phyloP scores from a whole-genome alignment of 768 basidiomycete species.

The Suillus ampliporus region DNA sequence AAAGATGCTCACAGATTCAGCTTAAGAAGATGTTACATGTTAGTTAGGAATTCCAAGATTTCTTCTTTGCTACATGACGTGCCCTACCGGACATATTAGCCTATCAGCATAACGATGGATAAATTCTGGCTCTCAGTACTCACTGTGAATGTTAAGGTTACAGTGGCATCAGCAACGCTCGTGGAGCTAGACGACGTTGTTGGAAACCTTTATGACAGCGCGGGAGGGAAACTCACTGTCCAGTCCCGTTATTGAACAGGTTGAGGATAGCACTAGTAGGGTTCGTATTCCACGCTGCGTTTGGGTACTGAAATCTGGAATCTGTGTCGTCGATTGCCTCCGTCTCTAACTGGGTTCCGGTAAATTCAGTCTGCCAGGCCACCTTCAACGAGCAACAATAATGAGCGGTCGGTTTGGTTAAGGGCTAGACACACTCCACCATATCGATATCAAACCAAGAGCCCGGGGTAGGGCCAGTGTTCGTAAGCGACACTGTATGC shows the following conservation, averaged over 20 bases:
- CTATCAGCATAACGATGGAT: slow-evolving; percentile 2
- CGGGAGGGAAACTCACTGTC: slow-evolving; percentile 38
- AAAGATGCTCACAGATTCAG: slow-evolving; percentile 51
- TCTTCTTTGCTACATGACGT: slow-evolving; percentile 11
- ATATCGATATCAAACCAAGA: slow-evolving; percentile 53
- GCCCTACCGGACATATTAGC: slow-evolving; percentile 25
- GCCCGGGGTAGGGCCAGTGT: slow-evolving; percentile 31
- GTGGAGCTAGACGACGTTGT: slow-evolving; percentile 38
- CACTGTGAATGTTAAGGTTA: slow-evolving; percentile 48
- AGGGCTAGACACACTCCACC: slow-evolving; percentile 28
- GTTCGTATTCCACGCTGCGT: slow-evolving; percentile 41
- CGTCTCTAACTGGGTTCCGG: slow-evolving; percentile 19
- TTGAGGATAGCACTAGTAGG: slow-evolving; percentile 32
- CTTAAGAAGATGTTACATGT: slow-evolving; percentile 25
- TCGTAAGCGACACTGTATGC: slow-evolving; percentile 43
- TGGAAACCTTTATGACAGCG: neutral
- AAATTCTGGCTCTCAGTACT: slow-evolving; percentile 15
- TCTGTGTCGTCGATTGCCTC: slow-evolving; percentile 41
- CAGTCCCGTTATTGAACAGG: slow-evolving; percentile 48
- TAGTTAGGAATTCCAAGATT: neutral
- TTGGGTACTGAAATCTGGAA: slow-evolving; percentile 43
- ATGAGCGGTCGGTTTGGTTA: neutral
- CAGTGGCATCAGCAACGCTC: slow-evolving; percentile 34
- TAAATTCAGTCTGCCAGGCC: slow-evolving; percentile 34
- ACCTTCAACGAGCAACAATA: slow-evolving; percentile 21